These are phyloP conservation scores for Mucor mucedo DNA, from an alignment of 371 early-diverging fungal genomes.

Conservation along the genomic window DNA sequence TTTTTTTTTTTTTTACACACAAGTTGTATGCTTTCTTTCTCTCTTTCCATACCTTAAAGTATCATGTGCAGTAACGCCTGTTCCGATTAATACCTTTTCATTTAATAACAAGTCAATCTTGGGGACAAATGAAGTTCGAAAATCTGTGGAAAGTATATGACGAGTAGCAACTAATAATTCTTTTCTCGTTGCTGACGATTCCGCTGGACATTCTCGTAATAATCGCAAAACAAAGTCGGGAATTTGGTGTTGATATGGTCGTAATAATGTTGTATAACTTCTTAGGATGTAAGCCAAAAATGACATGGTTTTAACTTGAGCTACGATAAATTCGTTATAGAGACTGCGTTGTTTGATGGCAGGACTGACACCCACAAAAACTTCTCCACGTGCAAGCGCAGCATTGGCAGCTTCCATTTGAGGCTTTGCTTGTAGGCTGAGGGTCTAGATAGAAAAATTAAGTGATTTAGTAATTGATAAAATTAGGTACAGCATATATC, in stretches of 20 bases:
- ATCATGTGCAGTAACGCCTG: conserved; percentile 92
- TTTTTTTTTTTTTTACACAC: too few relatives aligned
- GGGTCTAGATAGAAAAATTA: conserved; percentile 49
- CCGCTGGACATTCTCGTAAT: conserved; percentile 92
- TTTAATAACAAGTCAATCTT: conserved; percentile 89
- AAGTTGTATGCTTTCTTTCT: too few relatives aligned
- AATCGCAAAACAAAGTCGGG: conserved; percentile 89
- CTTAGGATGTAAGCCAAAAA: conserved; percentile 95
- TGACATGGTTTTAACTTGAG: conserved; percentile 95
- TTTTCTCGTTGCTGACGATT: conserved; percentile 91
- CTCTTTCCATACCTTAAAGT: conserved; percentile 69
- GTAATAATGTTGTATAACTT: conserved; percentile 71
- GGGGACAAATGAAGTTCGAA: conserved; percentile 84
- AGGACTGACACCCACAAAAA: conserved; percentile 85
- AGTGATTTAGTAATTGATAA: background rate
- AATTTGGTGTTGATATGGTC: conserved; percentile 80
- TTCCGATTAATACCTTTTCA: conserved; percentile 91
- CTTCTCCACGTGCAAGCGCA: conserved; percentile 68
- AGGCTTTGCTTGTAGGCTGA: conserved; percentile 77
- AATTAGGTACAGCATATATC: background rate
- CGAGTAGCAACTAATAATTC: conserved; percentile 95
- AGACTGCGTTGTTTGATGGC: conserved; percentile 73
- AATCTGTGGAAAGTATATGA: conserved; percentile 93
- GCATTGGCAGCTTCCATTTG: conserved; percentile 77
- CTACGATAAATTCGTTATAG: conserved; percentile 84